Percentiles rank a stretch among this genome's conserved stretches.
phyloP scores from a whole-genome alignment of 352 stramenopile genomes.

The Elongisporangium undulatum region DNA sequence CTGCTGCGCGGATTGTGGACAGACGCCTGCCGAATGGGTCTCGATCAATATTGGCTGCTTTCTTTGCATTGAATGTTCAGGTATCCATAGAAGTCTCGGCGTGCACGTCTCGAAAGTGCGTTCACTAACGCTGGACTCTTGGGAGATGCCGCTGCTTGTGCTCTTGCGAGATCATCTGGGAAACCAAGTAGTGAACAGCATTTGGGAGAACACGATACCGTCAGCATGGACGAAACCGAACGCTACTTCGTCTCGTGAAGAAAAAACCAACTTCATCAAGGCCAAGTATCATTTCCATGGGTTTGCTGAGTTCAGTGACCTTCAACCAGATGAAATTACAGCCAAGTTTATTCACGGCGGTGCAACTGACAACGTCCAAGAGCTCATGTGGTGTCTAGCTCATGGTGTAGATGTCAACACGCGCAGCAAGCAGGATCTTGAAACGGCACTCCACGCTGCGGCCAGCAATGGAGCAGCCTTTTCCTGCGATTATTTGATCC shows the following conservation, averaged over 20 bases:
- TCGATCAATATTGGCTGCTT: conserved; percentile 96
- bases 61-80: conserved; percentile 96
- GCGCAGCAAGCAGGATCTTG: conserved; percentile 27
- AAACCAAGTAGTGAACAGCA: conserved; percentile 60
- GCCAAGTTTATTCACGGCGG: conserved; percentile 46
- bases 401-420: conserved; percentile 79
- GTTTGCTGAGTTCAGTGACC: conserved; percentile 37
- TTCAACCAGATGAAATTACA: conserved; percentile 24
- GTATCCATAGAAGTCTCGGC: conserved; percentile 95
- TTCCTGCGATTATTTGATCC: conserved; percentile 76
- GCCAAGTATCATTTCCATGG: conserved; percentile 82
- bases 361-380: conserved; percentile 27
- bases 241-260: conserved; percentile 39
- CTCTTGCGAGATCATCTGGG: conserved; percentile 67
- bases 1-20: conserved; percentile 68
- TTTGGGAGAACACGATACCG: conserved; percentile 62
- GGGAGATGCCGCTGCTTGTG: conserved; percentile 73
- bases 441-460: conserved; percentile 59
- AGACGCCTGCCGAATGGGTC: conserved; percentile 91
- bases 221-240: conserved; percentile 49
- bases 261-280: conserved; percentile 82
- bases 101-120: conserved; percentile 97
- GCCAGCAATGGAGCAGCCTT: conserved; percentile 26
- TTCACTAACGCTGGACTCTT: conserved; percentile 87
- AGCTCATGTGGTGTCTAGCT: conserved; percentile 76